Evolutionary conservation across 371 early-diverging fungal genomes (phyloP).

Genomic region (Mucor sp.): DNA sequence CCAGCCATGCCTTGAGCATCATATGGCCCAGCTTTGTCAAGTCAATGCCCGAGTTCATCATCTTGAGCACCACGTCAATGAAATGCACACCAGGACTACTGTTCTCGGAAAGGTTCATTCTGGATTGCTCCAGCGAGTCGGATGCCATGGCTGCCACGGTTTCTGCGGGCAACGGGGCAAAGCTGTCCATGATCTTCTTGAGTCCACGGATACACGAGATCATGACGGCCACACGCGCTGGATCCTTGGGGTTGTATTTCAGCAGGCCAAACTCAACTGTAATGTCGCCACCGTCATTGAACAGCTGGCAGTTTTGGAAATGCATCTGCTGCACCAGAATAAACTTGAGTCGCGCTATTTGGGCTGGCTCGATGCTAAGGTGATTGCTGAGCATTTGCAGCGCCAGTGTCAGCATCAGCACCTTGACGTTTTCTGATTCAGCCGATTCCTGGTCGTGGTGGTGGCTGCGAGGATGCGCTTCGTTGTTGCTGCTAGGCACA

Average conservation of each 20-base stretch:
- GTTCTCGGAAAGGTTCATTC: conserved; percentile 41
- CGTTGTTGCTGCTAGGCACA: not conserved
- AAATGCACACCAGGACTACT: conserved; percentile 50
- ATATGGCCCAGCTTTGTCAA: conserved; percentile 45
- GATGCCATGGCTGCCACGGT: conserved; percentile 42
- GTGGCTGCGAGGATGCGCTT: not conserved
- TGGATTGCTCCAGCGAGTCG: conserved; percentile 36
- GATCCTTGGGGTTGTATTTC: conserved; percentile 34
- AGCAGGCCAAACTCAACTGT: conserved; percentile 42
- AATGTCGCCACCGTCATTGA: conserved; percentile 35
- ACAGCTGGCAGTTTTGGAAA: conserved; percentile 41
- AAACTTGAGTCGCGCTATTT: conserved; percentile 46
- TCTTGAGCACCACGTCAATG: conserved; percentile 52
- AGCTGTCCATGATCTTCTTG: conserved; percentile 56
- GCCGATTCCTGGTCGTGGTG: conserved; percentile 8
- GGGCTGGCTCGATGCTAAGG: conserved; percentile 35
- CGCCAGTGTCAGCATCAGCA: conserved; percentile 48
- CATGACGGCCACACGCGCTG: conserved; percentile 39
- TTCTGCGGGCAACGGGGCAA: conserved; percentile 48
- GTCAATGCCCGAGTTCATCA: conserved; percentile 49
- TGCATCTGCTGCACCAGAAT: conserved; percentile 44
- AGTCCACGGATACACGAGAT: conserved; percentile 42
- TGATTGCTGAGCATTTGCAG: conserved; percentile 56
- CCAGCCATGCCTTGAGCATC: conserved; percentile 60
- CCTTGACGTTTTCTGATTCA: conserved; percentile 45